Evolutionary conservation across 495 filamentous ascomycete genomes (phyloP).

Genomic region (Tuber microsphaerosporum): DNA sequence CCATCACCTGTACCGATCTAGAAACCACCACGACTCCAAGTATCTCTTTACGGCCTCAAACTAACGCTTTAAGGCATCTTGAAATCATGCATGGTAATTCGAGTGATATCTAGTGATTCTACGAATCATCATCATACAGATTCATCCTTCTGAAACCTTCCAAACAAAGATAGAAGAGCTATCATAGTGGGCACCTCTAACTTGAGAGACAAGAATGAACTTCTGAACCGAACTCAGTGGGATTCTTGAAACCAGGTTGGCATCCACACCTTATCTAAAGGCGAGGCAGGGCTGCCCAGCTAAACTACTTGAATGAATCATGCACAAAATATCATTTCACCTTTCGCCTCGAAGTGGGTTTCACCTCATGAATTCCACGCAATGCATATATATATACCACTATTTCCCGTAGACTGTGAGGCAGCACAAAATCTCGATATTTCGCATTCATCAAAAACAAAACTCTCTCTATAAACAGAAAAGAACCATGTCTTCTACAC

Average conservation of each 20-base stretch:
- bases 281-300: background rate
- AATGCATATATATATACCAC: background rate
- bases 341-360: background rate
- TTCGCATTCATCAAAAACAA: background rate
- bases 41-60: background rate
- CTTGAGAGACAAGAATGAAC: background rate
- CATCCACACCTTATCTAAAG: background rate
- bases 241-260: background rate
- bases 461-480: background rate
- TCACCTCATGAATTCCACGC: background rate
- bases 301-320: conserved; percentile 1
- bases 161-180: background rate
- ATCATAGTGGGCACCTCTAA: background rate
- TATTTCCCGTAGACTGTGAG: background rate
- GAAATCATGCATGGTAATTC: background rate
- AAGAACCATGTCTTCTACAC: background rate
- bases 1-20: too few species aligned
- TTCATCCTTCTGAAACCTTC: background rate
- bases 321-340: conserved; percentile 2
- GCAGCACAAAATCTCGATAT: background rate
- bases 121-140: background rate
- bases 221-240: background rate
- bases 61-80: background rate
- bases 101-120: background rate
- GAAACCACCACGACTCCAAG: too few species aligned